Percentiles rank a stretch among this genome's conserved stretches.
phyloP scores from a whole-genome alignment of 495 filamentous ascomycete species.

The Aspergillus bridgeri region DNA sequence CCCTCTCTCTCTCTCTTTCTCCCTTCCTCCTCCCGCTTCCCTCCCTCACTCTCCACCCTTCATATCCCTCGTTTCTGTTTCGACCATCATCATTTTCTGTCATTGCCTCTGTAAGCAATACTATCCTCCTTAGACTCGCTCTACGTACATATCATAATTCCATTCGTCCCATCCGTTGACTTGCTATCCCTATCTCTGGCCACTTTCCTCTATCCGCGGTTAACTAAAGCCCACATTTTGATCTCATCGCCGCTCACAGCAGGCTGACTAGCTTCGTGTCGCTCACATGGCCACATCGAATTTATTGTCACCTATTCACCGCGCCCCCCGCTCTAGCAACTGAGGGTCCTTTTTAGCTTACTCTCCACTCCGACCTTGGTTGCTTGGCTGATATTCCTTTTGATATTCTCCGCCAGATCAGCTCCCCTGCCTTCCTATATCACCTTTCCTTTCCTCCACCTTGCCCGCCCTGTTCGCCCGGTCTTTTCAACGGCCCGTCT shows the following conservation, averaged over 20 bases:
- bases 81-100: background rate
- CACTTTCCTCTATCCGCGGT: slow-evolving; percentile 16
- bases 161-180: background rate
- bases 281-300: slow-evolving; percentile 27
- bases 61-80: background rate
- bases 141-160: background rate
- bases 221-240: slow-evolving; percentile 19
- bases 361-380: slow-evolving; percentile 4
- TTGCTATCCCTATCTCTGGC: slow-evolving; percentile 3
- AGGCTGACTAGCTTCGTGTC: slow-evolving; percentile 14
- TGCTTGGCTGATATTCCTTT: background rate
- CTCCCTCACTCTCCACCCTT: background rate
- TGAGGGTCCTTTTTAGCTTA: slow-evolving; percentile 9
- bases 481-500: slow-evolving; percentile 9
- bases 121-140: background rate
- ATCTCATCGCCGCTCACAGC: slow-evolving; percentile 25
- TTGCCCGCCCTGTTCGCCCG: slow-evolving; percentile 5
- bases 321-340: slow-evolving; percentile 10
- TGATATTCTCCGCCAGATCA: background rate
- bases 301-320: slow-evolving; percentile 5
- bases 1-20: slow-evolving; percentile 3
- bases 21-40: slow-evolving; percentile 11
- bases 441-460: background rate
- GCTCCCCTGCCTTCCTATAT: background rate
- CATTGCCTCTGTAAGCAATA: background rate